Evolutionary conservation across 2,329 filamentous ascomycete genomes (phyloP).

Genomic region (Elsinoe australis): DNA sequence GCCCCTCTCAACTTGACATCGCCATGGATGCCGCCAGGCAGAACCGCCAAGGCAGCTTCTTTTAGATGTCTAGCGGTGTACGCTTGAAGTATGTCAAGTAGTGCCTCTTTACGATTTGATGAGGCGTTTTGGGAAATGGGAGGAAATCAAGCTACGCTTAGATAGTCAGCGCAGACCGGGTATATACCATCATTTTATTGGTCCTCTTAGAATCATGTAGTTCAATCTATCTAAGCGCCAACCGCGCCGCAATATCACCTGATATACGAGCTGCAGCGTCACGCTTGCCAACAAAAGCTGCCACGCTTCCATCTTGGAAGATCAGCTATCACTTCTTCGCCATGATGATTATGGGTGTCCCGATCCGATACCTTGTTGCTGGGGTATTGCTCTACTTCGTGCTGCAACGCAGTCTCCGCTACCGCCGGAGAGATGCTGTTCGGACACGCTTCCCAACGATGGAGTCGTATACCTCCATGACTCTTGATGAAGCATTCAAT

Average conservation of each 20-base stretch:
- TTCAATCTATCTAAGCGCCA: no score
- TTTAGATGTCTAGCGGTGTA: background rate
- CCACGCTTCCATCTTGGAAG: no score
- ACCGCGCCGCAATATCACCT: no score
- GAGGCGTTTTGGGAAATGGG: conserved; percentile 1
- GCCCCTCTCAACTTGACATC: conserved; percentile 17
- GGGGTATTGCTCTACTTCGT: background rate
- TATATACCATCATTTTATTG: background rate
- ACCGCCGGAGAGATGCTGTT: background rate
- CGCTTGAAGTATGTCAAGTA: background rate
- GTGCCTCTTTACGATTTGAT: conserved; percentile 1
- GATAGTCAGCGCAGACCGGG: conserved; percentile 16
- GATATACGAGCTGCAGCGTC: no score
- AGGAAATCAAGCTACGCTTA: background rate
- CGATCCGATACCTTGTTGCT: background rate
- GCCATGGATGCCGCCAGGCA: conserved; percentile 13
- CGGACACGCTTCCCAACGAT: background rate
- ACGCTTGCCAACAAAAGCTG: no score
- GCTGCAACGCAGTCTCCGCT: background rate
- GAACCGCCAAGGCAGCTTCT: conserved; percentile 16
- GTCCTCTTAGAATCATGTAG: no score
- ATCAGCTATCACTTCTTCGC: no score
- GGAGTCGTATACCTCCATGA: background rate
- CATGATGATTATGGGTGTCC: no score
- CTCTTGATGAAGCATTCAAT: background rate